Percentiles rank a stretch among this genome's conserved stretches.
Evolutionary conservation across 208 protist genomes (phyloP).

Genomic region (Leptomonas seymouri): DNA sequence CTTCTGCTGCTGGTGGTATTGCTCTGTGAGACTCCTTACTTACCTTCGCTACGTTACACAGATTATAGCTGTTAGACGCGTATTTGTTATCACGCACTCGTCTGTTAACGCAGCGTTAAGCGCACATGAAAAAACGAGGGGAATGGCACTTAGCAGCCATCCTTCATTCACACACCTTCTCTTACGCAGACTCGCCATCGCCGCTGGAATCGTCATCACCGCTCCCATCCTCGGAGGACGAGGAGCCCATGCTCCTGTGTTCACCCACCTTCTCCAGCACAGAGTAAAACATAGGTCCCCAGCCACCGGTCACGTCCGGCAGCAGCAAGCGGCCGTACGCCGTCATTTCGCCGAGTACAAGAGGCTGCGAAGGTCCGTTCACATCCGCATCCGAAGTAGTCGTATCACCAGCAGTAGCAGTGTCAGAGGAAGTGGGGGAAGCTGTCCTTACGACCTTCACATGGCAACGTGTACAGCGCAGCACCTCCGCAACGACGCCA

Average conservation of each 20-base stretch:
- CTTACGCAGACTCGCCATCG: neutral
- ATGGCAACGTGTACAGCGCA: constrained; percentile 62
- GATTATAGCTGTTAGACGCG: too few relatives aligned
- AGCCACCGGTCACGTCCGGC: constrained; percentile 61
- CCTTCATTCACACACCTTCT: neutral
- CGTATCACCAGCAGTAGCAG: neutral
- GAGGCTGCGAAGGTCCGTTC: neutral
- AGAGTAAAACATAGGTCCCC: constrained; percentile 77
- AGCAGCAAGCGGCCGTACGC: constrained; percentile 70
- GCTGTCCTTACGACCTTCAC: constrained; percentile 42
- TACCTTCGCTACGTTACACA: too few relatives aligned
- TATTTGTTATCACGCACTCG: too few relatives aligned
- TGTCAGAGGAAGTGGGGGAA: neutral
- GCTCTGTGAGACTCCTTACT: too few relatives aligned
- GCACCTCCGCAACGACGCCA: constrained; percentile 67
- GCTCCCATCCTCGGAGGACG: constrained; percentile 28
- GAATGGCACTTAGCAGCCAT: too few relatives aligned
- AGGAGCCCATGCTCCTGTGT: constrained; percentile 29
- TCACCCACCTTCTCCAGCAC: constrained; percentile 67
- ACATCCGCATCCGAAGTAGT: constrained; percentile 5
- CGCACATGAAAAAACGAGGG: too few relatives aligned
- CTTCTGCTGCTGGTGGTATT: too few relatives aligned
- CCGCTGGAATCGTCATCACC: constrained; percentile 5
- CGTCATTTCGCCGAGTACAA: constrained; percentile 64
- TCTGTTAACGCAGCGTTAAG: too few relatives aligned